Conservation (phyloP, 768 basidiomycete species). For the Hericium coralloides region DNA sequence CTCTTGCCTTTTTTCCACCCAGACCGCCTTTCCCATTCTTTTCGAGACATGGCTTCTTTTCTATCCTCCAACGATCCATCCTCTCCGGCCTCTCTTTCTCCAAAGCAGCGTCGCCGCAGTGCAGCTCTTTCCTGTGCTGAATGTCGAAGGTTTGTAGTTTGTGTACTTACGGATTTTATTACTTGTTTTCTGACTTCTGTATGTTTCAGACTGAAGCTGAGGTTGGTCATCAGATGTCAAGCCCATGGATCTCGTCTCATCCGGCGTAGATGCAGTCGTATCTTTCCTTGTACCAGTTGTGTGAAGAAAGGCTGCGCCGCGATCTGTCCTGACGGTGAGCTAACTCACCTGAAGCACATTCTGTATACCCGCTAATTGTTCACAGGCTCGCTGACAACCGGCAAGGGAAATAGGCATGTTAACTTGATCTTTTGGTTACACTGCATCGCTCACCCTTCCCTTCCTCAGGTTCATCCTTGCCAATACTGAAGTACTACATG, state of each 20-base stretch:
- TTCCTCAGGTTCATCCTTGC: constrained; percentile 53
- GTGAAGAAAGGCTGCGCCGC: constrained; percentile 35
- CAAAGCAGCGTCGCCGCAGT: constrained; percentile 24
- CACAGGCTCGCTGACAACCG: constrained; percentile 62
- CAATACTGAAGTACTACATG: constrained; percentile 60
- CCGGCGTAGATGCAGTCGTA: constrained; percentile 44
- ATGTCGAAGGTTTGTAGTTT: constrained; percentile 45
- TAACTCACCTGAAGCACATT: neutral
- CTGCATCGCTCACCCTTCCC: neutral
- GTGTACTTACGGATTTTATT: too few relatives aligned
- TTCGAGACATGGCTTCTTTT: constrained; percentile 12
- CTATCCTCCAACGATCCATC: constrained; percentile 7
- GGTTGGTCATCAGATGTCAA: constrained; percentile 21
- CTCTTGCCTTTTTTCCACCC: constrained; percentile 7
- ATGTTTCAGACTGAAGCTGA: constrained; percentile 49
- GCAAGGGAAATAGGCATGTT: constrained; percentile 59
- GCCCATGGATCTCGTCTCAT: neutral
- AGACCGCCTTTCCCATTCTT: too few relatives aligned
- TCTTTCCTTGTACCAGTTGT: constrained; percentile 47
- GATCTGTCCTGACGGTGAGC: constrained; percentile 58
- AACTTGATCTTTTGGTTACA: constrained; percentile 9
- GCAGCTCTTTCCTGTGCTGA: constrained; percentile 58
- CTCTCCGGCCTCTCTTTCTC: constrained; percentile 9
- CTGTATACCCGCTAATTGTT: neutral
- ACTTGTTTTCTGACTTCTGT: constrained; percentile 2